These are phyloP conservation scores for Phytophthora tentaculata DNA, from an alignment of 352 stramenopile genomes.

Conservation along the genomic window DNA sequence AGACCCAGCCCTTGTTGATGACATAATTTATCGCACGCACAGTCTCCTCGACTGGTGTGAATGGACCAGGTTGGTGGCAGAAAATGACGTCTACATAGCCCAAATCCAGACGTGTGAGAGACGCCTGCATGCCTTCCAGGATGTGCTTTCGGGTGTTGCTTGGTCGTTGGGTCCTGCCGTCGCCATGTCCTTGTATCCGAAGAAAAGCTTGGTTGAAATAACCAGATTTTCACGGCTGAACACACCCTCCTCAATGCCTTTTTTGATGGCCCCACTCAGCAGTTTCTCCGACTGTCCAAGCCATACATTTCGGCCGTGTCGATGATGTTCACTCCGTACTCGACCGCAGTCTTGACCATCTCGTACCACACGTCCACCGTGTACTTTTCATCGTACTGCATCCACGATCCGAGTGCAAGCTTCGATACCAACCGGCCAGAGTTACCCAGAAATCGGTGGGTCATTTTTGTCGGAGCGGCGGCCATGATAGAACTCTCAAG, in stretches of 20 bases:
- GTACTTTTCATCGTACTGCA: neutral
- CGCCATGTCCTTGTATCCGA: neutral
- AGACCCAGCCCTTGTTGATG: neutral
- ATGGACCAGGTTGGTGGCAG: neutral
- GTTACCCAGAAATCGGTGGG: neutral
- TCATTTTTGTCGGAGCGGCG: neutral
- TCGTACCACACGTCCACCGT: neutral
- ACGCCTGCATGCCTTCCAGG: neutral
- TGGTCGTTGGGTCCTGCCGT: neutral
- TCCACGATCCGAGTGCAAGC: neutral
- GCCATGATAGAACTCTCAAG: neutral
- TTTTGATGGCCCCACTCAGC: neutral
- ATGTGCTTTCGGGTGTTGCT: neutral
- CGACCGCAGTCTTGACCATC: neutral
- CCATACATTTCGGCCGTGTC: neutral
- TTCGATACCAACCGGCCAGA: neutral
- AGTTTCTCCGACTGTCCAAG: neutral
- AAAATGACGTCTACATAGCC: neutral
- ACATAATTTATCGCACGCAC: neutral
- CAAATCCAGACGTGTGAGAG: neutral
- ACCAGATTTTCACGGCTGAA: neutral
- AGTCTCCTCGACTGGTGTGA: neutral
- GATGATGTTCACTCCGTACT: neutral
- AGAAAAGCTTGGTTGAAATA: neutral
- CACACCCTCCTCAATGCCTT: neutral